Evolutionary conservation across 352 stramenopile genomes (phyloP), one percentile per base, ranked within the genome.

Genomic region (Globisporangium uncinulatum): DNA sequence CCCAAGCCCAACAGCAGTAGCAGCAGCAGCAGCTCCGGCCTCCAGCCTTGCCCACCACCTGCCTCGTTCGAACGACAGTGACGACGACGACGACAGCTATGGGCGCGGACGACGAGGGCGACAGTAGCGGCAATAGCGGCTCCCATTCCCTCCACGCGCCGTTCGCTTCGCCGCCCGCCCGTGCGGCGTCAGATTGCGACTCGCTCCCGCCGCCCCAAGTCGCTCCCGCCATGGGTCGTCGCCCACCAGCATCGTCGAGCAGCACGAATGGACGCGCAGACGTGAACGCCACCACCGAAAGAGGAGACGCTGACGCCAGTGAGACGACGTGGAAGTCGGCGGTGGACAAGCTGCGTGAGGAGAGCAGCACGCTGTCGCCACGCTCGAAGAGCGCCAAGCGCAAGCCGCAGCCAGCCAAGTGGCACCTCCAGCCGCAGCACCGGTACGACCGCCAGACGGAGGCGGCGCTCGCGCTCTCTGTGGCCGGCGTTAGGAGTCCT

Each of bases 321-420:
- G 55, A 55, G 19, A 69, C 72, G 31, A 57, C 60, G 51, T 85
- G 76, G 74, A 72, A 69, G 31, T 69, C 67, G 10, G 75, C 78
- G 45, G 59, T 79, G 3, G 66, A 73, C 19, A 77, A 74, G 46
- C 79, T 69, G 71, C 69, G 58, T 17, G 56, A 67, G 24, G 63
- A 80, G 43, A 53, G 47, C 47, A 39, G 32, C 47, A 17, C 24
- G 47, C 59, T 80, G 36, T 77, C 69, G 45, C 73, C 74, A 4
- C 69, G 73, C 7, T 29, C 24, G 2, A 59, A 46, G 11, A 63
- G 42, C 51, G 50, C 56, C 45, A 46, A 80, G 62, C 62, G 58
- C 45, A 45, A 46, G 34, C 48, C n/a, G 7, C 24, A 51, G 19
- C 21, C 20, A 8, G 15, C 47, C 14, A 43, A 50, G 32, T 61